Base-by-base conservation (phyloP, 1,284 basidiomycete species). In the Tilletia walkeri region DNA sequence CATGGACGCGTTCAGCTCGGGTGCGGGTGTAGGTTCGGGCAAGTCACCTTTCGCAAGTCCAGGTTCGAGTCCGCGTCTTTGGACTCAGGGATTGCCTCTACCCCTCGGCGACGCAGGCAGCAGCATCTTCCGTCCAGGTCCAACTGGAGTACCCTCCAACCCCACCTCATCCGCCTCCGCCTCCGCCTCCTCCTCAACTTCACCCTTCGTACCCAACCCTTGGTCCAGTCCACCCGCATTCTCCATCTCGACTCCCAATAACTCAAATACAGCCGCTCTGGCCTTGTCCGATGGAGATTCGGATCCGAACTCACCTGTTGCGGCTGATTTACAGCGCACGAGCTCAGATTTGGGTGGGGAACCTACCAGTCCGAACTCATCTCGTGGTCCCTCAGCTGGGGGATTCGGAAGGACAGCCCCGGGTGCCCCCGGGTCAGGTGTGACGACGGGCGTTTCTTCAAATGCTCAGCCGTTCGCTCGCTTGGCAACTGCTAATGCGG, bases 381-480 rank as follows among this genome's bases (percentile, higher is more conserved):
- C 54, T 14, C 54, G 54, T 4, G 54, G 9, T 56, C 54, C 24
- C 10, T 56, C 54, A 12, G 54, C 18, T 30, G 54, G 10, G n/a
- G 34, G 54, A 3, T 38, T 56, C 41, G 54, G 54, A 20, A 56
- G 34, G 10, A 56, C 34, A 6, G 50, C 50, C 20, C 54, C 54
- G 6, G 54, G 54, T 4, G 24, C 54, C 7, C 54, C 54, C 34
- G 54, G 54, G 2, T 34, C 54, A 30, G 54, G 24, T 56, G 24
- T 12, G 20, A 56, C 54, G 54, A 30, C 50, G 50, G 54, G 20
- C 24, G 24, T 30, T 24, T 30, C 54, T 10, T 56, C 54, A 1
- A 63, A 39, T 39, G 59, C 59, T 9, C 59, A 38, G 59, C 59
- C 59, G 5, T 63, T 63, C 16, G 59, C 59, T 9, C 38, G 36